Conservation (phyloP, 805 yeast genomes). For the Metschnikowia lochheadii region DNA sequence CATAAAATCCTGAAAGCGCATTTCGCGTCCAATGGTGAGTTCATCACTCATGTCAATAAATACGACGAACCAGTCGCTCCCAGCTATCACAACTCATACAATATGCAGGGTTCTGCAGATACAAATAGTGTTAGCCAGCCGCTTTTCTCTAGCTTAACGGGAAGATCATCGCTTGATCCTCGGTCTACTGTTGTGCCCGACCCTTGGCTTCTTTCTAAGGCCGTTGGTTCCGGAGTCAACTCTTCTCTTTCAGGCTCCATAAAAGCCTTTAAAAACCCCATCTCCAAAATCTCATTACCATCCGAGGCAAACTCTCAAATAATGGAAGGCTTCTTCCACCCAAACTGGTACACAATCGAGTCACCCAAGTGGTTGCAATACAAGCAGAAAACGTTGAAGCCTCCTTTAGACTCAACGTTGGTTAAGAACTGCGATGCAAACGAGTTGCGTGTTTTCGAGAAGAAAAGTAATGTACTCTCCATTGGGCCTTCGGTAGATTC, state of each 20-base stretch:
- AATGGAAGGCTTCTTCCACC: slow-evolving; percentile 40
- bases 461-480: slow-evolving; percentile 25
- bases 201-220: slow-evolving; percentile 61
- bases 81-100: slow-evolving; percentile 21
- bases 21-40: slow-evolving; percentile 56
- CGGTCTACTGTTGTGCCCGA: slow-evolving; percentile 67
- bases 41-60: slow-evolving; percentile 36
- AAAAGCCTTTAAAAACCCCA: slow-evolving; percentile 28
- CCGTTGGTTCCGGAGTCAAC: slow-evolving; percentile 34
- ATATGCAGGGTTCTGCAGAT: slow-evolving; percentile 25
- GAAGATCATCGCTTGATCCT: slow-evolving; percentile 70
- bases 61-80: slow-evolving; percentile 28
- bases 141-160: slow-evolving; percentile 68
- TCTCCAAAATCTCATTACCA: slow-evolving; percentile 33
- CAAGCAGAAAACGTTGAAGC: slow-evolving; percentile 19
- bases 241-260: slow-evolving; percentile 23
- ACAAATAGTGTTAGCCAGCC: slow-evolving; percentile 65
- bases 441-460: slow-evolving; percentile 18
- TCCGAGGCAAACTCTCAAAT: slow-evolving; percentile 31
- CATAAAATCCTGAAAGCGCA: slow-evolving; percentile 54
- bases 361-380: slow-evolving; percentile 42
- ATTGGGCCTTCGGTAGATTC: slow-evolving; percentile 38
- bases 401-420: slow-evolving; percentile 28
- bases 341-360: slow-evolving; percentile 42
- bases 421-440: slow-evolving; percentile 20